Conservation (phyloP, 202 grass and related monocot genomes). For the Hordeum pubiflorum region DNA sequence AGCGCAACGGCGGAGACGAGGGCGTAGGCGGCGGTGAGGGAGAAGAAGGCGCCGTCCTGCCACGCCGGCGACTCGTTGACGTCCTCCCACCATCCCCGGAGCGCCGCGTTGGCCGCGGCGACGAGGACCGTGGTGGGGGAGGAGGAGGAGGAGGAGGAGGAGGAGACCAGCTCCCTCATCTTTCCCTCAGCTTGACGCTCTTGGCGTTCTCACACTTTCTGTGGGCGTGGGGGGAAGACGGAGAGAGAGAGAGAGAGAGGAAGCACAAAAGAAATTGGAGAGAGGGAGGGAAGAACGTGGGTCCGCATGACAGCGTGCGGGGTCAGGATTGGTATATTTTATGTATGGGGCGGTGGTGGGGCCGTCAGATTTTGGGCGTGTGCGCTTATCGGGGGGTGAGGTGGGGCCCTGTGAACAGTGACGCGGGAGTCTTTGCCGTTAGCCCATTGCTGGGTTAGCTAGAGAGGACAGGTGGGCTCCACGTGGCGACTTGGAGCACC, state of each 20-base stretch:
- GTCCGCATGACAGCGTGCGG: neutral
- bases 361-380: constrained; percentile 10
- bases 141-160: neutral
- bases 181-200: neutral
- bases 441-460: neutral
- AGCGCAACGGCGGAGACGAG: constrained; percentile 70
- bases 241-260: neutral
- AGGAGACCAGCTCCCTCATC: constrained; percentile 33
- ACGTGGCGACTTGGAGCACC: neutral
- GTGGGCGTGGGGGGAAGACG: neutral
- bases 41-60: constrained; percentile 87
- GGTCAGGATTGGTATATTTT: neutral
- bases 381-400: constrained; percentile 4
- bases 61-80: constrained; percentile 65
- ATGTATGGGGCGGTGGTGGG: neutral
- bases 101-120: neutral
- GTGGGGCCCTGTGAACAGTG: neutral
- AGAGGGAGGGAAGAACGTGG: neutral
- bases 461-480: constrained; percentile 14
- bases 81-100: constrained; percentile 61
- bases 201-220: neutral
- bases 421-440: neutral
- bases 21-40: constrained; percentile 74
- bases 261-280: neutral
- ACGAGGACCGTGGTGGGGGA: neutral